Evolutionary conservation across 2,329 filamentous ascomycete genomes (phyloP), one percentile per base, ranked within the genome.

Genomic region (Thielaviopsis cerberus): DNA sequence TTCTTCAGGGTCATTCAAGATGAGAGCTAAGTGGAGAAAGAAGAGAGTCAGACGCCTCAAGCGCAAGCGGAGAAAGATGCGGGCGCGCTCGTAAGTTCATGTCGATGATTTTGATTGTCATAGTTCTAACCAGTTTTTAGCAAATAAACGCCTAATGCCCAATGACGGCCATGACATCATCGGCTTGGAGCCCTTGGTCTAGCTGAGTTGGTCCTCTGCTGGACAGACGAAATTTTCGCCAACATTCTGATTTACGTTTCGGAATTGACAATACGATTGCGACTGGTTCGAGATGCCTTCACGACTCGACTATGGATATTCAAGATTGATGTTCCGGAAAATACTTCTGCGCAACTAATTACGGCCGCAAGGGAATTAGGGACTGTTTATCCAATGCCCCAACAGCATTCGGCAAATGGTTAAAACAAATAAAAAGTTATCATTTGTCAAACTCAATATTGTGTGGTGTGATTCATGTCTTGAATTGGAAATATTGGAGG

Each of bases 51-150:
- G 92, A 71, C 85, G 92, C 77, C 88, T 98, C 76, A 97, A 97
- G 86, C 86, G 90, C 74, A 98, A 98, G 90, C 89, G 92, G 80
- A 94, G 92, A 89, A 98, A 98, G 91, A 95, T 92, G 79, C 84
- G 92, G 75, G 92, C 91, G 70, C 80, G 92, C 79, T 90, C 84
- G 92, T 97, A 81, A 82, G 89, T 78, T 37, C 22, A n/a, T 17
- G 20, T 22, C 50, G 17, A 20, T 5, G 8, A 41, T 26, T 34
- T 76, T 63, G 50, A 48, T 20, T 10, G 20, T 41, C 13, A 65
- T 58, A 64, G 62, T 50, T 55, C 7, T 41, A 48, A 48, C n/a
- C 3, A n/a, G 2, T 20, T 8, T 15, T 48, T 68, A 84, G 81
- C 74, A 84, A 84, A 76, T 84, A 84, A 84, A 80, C 77, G 72